phyloP scores from a whole-genome alignment of 768 basidiomycete genomes.

The Candolleomyces eurysporus region DNA sequence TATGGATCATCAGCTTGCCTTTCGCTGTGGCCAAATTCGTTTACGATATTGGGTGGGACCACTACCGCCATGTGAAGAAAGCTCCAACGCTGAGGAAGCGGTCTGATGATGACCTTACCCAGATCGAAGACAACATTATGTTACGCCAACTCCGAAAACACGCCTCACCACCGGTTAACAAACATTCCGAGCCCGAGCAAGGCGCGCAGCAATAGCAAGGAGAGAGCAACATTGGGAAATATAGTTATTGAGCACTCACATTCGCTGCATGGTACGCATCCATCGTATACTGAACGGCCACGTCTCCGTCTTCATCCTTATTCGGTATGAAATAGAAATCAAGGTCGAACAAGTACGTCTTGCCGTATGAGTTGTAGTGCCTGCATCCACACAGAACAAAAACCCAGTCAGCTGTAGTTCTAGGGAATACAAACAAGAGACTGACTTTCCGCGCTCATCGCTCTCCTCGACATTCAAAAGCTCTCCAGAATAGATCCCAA shows the following conservation, averaged over 20 bases:
- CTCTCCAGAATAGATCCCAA: slow-evolving; percentile 88
- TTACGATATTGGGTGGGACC: background rate
- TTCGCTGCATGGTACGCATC: slow-evolving; percentile 90
- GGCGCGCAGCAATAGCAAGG: background rate
- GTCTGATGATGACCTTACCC: background rate
- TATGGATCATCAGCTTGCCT: slow-evolving; percentile 83
- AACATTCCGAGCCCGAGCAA: background rate
- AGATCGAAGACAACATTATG: background rate
- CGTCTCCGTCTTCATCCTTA: slow-evolving; percentile 25
- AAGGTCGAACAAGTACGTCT: slow-evolving; percentile 80
- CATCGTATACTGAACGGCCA: slow-evolving; percentile 53
- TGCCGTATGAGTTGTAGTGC: slow-evolving; percentile 68
- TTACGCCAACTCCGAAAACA: background rate
- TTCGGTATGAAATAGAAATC: slow-evolving; percentile 70
- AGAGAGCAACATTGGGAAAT: background rate
- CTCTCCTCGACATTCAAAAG: slow-evolving; percentile 66
- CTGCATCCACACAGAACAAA: slow-evolving; percentile 32
- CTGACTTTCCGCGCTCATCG: slow-evolving; percentile 66
- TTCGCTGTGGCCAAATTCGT: slow-evolving; percentile 46
- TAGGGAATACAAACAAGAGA: slow-evolving; percentile 7
- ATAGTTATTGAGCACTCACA: slow-evolving; percentile 40
- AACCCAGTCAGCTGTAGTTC: background rate
- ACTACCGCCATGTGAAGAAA: background rate
- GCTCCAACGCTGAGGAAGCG: slow-evolving; percentile 2
- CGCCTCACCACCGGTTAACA: background rate